Evolutionary conservation across 1,284 basidiomycete species (phyloP), one percentile per base, ranked within the genome.

Genomic region (Phlebopus sp.): DNA sequence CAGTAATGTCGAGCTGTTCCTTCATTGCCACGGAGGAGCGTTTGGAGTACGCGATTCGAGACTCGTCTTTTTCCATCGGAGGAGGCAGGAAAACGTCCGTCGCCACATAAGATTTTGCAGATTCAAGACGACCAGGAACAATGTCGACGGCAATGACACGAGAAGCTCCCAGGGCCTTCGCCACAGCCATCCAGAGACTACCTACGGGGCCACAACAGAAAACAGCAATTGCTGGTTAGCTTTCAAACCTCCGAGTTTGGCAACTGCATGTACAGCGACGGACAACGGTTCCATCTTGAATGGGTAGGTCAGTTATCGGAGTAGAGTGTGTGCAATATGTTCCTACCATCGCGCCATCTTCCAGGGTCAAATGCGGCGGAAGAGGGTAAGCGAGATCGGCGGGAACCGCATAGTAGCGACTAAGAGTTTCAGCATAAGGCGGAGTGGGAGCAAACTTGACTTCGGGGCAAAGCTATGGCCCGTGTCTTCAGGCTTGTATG

Each of bases 191-290:
- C 64, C 84, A 88, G 30, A 97, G 80, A 15, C 97, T 76, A 23
- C 94, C 94, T 53, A 98, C 91, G 7, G 95, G 95, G 1, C 96
- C 95, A 51, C 94, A 96, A 21, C 86, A 86, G 59, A 96, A 93
- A 50, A 98, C 74, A 19, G 80, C 81, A 52, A 93, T 81, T 37
- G 81, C 66, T 90, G 82, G 60, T 81, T 82, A 31, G 87, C 73
- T 43, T 79, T 80, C 65, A 97, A 76, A 32, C 77, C 71, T 18
- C 87, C 94, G 32, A 93, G 76, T 58, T 79, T 89, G 39, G 82
- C 79, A 29, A 97, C 86, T 1, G 91, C 85, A 68, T 98, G 94
- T 11, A 97, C 81, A 5, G 84, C 96, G 30, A 98, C 96, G 14
- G 92, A 84, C 34, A 97, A 81, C 7, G 96, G 96, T 69, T 98